A percentile compares a stretch with the other conserved stretches of the same genome.
phyloP scores from a whole-genome alignment of 352 stramenopile species.

The Globisporangium cylindrosporum region DNA sequence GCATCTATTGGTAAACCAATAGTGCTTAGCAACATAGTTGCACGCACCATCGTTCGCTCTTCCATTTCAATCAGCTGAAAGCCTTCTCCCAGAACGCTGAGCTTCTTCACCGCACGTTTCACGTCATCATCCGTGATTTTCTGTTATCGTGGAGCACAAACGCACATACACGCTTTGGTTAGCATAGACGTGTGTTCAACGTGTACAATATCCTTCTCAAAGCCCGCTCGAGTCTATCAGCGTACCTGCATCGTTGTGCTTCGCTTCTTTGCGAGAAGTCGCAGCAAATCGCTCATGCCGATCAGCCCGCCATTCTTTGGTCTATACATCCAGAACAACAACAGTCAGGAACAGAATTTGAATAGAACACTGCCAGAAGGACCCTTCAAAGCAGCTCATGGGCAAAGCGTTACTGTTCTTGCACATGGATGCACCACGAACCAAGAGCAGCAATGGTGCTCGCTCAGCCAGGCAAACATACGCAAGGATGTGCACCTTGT shows the following conservation, averaged over 20 bases:
- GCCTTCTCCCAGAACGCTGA: slow-evolving; percentile 92
- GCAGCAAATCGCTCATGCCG: slow-evolving; percentile 75
- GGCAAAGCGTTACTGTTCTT: not conserved
- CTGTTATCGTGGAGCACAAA: slow-evolving; percentile 22
- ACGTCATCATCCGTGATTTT: slow-evolving; percentile 92
- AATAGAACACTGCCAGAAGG: too few species aligned
- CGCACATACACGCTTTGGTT: not conserved
- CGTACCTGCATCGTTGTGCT: slow-evolving; percentile 54
- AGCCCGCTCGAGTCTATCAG: not conserved
- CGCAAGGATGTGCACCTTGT: slow-evolving; percentile 49
- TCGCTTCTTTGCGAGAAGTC: slow-evolving; percentile 67
- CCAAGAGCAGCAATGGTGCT: not conserved
- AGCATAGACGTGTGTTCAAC: not conserved
- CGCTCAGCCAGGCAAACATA: not conserved
- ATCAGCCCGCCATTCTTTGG: slow-evolving; percentile 85
- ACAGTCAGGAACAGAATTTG: not conserved
- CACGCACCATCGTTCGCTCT: slow-evolving; percentile 82
- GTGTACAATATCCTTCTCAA: not conserved
- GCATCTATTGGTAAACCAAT: not conserved
- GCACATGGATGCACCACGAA: not conserved
- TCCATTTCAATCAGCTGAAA: slow-evolving; percentile 94
- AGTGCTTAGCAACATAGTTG: not conserved
- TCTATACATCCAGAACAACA: slow-evolving; percentile 20
- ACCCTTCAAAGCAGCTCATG: not conserved
- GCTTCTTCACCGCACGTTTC: slow-evolving; percentile 92